Base-by-base conservation (phyloP, 225 moss, liverwort and hornwort species). In the Physcomitrellopsis africana region DNA sequence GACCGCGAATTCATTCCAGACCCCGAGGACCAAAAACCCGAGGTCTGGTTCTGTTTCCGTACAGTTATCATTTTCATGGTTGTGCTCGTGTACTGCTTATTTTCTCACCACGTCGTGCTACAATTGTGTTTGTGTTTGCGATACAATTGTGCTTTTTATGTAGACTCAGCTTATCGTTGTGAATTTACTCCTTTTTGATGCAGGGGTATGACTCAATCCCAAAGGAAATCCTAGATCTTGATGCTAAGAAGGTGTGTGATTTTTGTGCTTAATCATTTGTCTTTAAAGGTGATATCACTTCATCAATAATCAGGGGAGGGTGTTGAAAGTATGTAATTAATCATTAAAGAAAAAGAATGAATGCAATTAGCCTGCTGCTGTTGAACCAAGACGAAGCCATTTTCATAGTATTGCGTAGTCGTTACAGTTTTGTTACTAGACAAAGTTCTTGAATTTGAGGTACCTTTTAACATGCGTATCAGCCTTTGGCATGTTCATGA, bases 151-250 rank as follows among this genome's bases (percentile, higher is more conserved):
- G 7, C 10, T 59, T 51, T 9, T 79, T 55, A 48, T 32, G 22
- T 66, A 27, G 53, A 3, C 44, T 65, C 17, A 59, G 49, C 16
- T 69, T 22, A 0, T 52, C 14, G 12, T 60, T 43, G 23, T 53
- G 59, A 45, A 73, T 41, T 70, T 61, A 24, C 48, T 79, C n/a
- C 58, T 61, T 37, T 37, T 57, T 58, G 55, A 26, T 76, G 69
- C 51, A 86, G 86, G 86, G 60, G 13, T 78, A 86, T 32, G 86
- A 86, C 29, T 78, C 72, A 29, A 76, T 86, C 32, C 65, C 54
- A 2, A 75, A 81, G 80, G 86, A 83, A 27, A 83, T 83, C 44
- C 64, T 68, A 47, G 86, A 86, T 81, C 65, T 53, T 47, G 72
- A 80, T 80, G 80, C 83, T 17, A 55, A 60, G 53, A 83, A 83